Base-by-base conservation (phyloP, 2,329 filamentous ascomycete species). In the Ophiostoma himal-ulmi region DNA sequence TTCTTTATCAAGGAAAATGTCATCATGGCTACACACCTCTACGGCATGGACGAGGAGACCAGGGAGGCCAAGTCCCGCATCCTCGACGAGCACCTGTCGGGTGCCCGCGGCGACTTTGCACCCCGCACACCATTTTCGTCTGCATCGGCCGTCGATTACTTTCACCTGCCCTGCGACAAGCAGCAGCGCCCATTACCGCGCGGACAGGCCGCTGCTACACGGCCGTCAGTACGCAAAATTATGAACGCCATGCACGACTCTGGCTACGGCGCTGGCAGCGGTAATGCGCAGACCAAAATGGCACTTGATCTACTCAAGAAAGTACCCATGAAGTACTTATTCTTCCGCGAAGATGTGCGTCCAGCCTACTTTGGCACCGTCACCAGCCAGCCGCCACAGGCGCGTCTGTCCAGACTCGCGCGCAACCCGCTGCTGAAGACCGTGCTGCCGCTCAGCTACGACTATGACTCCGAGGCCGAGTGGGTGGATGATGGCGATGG, bases 381-480 rank as follows among this genome's bases (percentile, higher is more conserved):
- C 62, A 93, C 91, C 0, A 86, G 85, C 70, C 82, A 84, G 5
- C 85, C 86, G 17, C 80, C 76, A 73, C 82, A 77, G 68, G 83
- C 82, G 1, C 84, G 85, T 39, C 82, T 89, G 72, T 76, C 77
- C 4, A 82, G 79, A 66, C 77, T 88, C 7, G 85, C 86, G 71
- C 77, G 86, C 76, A 80, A 87, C 77, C 82, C 91, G 72, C 74
- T 83, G 75, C 78, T 81, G 74, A 78, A 84, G 78, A 73, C 74
- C 72, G 80, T 82, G n/a, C 80, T 93, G 1, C 86, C 89, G 5
- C 84, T 91, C 4, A 84, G 92, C 75, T 96, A 96, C 77, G 91
- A 93, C 73, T 93, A 94, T 77, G 92, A 95, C 76, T 94, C 91
- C 3, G 92, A 96, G 78, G 91, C 87, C 6, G 92, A 95, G 77